A percentile compares a stretch with the other conserved stretches of the same genome.
Evolutionary conservation across 768 basidiomycete genomes (phyloP).

Genomic region (Naganishia randhawae): DNA sequence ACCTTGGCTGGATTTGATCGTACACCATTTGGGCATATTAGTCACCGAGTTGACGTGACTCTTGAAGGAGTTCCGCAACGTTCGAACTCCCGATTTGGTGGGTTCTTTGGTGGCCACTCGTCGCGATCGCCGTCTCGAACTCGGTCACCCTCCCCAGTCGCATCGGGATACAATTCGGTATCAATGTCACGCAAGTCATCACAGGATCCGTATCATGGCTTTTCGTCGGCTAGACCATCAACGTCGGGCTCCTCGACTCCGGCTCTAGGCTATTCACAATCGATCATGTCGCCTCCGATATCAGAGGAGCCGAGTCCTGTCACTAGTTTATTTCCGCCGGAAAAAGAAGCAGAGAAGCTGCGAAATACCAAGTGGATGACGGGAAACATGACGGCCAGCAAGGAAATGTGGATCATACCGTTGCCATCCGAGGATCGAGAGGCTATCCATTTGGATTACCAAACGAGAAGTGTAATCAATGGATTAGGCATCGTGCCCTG

Average conservation of each 20-base stretch:
- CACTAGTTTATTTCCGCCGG: not conserved
- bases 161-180: constrained; percentile 4
- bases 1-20: constrained; percentile 30
- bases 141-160: constrained; percentile 26
- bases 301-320: constrained; percentile 8
- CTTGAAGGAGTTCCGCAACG: constrained; percentile 24
- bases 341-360: constrained; percentile 3
- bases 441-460: constrained; percentile 23
- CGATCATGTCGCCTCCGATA: constrained; percentile 7
- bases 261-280: not conserved
- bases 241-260: not conserved
- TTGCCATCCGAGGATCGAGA: constrained; percentile 27
- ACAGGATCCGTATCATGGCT: constrained; percentile 19
- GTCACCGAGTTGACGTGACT: constrained; percentile 28
- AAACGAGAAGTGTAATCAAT: constrained; percentile 5
- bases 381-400: constrained; percentile 26
- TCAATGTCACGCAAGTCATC: constrained; percentile 17
- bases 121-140: constrained; percentile 24
- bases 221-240: not conserved
- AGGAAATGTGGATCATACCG: constrained; percentile 32
- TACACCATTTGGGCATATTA: constrained; percentile 27
- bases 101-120: constrained; percentile 13
- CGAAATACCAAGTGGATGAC: constrained; percentile 18
- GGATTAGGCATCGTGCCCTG: constrained; percentile 26
- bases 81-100: constrained; percentile 22